Evolutionary conservation across 164 flowering plant species (phyloP).

Genomic region (Umbilicus rupestris): DNA sequence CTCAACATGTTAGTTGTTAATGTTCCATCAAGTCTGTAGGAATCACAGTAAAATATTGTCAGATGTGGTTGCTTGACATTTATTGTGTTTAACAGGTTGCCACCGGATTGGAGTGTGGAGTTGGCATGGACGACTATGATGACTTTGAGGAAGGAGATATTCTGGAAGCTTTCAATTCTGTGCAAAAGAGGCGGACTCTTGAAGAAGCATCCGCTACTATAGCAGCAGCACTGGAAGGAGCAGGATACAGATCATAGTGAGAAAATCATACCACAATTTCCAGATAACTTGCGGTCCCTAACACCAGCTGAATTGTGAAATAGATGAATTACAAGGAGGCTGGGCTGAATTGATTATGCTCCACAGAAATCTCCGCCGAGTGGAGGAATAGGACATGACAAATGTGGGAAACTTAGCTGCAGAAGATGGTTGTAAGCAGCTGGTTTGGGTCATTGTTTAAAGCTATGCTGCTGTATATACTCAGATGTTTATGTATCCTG

Average conservation of each 20-base stretch:
- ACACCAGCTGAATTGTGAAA: background rate
- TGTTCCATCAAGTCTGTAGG: background rate
- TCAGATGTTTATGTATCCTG: conserved; percentile 1
- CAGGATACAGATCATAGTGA: conserved; percentile 25
- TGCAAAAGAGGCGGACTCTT: conserved; percentile 72
- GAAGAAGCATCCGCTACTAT: conserved; percentile 91
- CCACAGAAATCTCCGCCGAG: background rate
- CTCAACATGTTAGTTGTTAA: background rate
- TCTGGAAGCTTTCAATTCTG: conserved; percentile 57
- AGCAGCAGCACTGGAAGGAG: conserved; percentile 60
- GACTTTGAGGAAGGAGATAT: conserved; percentile 72
- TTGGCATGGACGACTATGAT: conserved; percentile 54
- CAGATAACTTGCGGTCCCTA: background rate
- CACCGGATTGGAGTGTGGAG: conserved; percentile 83
- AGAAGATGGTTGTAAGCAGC: background rate
- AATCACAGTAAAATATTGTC: no score
- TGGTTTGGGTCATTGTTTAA: conserved; percentile 1
- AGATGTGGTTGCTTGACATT: background rate
- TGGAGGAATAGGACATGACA: background rate
- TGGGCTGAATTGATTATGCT: conserved; percentile 1
- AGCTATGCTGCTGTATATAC: background rate
- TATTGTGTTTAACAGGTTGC: conserved; percentile 34
- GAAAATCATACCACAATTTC: conserved; percentile 6
- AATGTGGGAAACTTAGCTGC: conserved; percentile 1
- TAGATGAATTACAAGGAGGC: background rate